Conservation (phyloP, 2,329 filamentous ascomycete genomes). For the Colletotrichum navitas region DNA sequence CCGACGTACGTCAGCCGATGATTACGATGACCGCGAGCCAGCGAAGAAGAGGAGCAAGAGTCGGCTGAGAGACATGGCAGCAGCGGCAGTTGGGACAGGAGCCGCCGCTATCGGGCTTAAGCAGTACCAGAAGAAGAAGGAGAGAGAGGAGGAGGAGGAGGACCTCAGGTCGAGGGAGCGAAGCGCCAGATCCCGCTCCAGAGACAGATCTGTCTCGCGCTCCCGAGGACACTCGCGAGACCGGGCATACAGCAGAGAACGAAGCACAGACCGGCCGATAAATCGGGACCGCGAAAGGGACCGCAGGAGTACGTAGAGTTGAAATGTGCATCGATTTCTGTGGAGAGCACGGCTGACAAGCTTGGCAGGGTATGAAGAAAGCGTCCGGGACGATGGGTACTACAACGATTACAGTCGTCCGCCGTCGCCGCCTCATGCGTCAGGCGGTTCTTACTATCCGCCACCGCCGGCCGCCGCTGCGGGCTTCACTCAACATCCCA, state of each 20-base stretch:
- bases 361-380: slow-evolving; percentile 53
- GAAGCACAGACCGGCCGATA: slow-evolving; percentile 45
- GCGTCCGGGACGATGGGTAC: slow-evolving; percentile 51
- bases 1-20: slow-evolving; percentile 52
- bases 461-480: slow-evolving; percentile 46
- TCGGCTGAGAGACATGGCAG: slow-evolving; percentile 66
- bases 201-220: slow-evolving; percentile 33
- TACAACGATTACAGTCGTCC: slow-evolving; percentile 54
- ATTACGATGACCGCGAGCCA: slow-evolving; percentile 51
- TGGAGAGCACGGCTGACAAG: slow-evolving; percentile 34
- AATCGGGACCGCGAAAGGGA: slow-evolving; percentile 48
- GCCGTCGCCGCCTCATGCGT: slow-evolving; percentile 63
- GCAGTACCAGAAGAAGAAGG: slow-evolving; percentile 65
- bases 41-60: slow-evolving; percentile 66
- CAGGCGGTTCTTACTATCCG: slow-evolving; percentile 64
- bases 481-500: slow-evolving; percentile 55
- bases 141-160: slow-evolving; percentile 59
- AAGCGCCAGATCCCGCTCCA: slow-evolving; percentile 29
- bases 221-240: slow-evolving; percentile 25
- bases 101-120: slow-evolving; percentile 74
- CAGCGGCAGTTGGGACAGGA: slow-evolving; percentile 66
- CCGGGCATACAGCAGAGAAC: slow-evolving; percentile 42
- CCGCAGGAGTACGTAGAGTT: slow-evolving; percentile 50
- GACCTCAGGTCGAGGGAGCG: slow-evolving; percentile 41
- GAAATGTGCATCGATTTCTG: background rate